Evolutionary conservation across 169 alveolate genomes (phyloP).

Genomic region (Plasmodium gonderi): DNA sequence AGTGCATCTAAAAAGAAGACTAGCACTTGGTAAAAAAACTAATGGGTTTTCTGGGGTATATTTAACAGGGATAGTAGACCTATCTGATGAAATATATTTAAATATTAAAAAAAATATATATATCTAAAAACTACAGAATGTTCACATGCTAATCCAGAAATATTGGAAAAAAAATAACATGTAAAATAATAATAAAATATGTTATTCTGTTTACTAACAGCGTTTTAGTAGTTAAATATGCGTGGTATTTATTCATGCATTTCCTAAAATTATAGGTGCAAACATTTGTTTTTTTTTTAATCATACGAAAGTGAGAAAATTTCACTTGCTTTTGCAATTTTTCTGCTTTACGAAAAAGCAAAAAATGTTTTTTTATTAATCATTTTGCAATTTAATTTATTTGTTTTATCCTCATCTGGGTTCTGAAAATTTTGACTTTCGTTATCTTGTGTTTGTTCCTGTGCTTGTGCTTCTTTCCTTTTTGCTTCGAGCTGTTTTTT

Average conservation of each 20-base stretch:
- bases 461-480: not conserved
- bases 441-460: not conserved
- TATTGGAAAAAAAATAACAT: not conserved
- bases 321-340: not conserved
- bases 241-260: not conserved
- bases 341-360: conserved; percentile 13
- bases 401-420: conserved; percentile 14
- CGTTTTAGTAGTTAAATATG: not conserved
- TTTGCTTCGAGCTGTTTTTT: conserved; percentile 12
- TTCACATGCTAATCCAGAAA: not conserved
- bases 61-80: not conserved
- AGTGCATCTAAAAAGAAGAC: not conserved
- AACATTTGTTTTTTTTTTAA: not conserved
- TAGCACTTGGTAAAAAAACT: not conserved
- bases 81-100: not conserved
- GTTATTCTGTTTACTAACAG: not conserved
- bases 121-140: not conserved
- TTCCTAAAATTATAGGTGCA: not conserved
- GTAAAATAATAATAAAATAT: not conserved
- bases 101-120: not conserved
- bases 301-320: not conserved
- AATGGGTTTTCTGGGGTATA: no score
- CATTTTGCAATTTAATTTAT: conserved; percentile 57
- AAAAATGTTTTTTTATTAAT: conserved; percentile 24
- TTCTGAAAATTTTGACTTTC: not conserved